phyloP scores from a whole-genome alignment of 345 rosid genomes.

The Citrus reticulata region DNA sequence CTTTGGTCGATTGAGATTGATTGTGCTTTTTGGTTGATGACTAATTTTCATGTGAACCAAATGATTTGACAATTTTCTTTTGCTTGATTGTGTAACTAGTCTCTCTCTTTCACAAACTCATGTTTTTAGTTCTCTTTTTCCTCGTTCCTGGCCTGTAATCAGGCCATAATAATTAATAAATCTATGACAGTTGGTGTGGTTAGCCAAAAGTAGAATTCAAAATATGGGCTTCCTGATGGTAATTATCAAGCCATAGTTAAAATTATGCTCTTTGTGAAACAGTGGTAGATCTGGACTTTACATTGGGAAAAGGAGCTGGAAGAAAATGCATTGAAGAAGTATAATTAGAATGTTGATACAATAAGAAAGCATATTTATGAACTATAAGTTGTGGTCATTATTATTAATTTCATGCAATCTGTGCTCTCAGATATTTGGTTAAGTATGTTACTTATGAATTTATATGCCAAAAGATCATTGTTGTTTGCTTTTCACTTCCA shows the following conservation, averaged over 20 bases:
- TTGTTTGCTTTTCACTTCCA: background rate
- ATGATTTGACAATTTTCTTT: background rate
- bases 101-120: background rate
- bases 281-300: background rate
- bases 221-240: background rate
- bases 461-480: background rate
- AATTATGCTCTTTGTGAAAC: background rate
- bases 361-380: too few relatives aligned
- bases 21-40: background rate
- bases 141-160: background rate
- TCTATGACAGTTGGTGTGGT: background rate
- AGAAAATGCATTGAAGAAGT: background rate
- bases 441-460: background rate
- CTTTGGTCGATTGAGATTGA: background rate
- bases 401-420: background rate
- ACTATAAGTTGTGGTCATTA: background rate
- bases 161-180: background rate
- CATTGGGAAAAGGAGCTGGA: background rate
- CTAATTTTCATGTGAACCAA: background rate
- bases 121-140: background rate
- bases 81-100: background rate
- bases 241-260: background rate
- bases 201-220: too few relatives aligned
- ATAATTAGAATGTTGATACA: background rate
- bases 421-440: background rate